Evolutionary conservation across 495 filamentous ascomycete genomes (phyloP), one percentile per base, ranked within the genome.

Genomic region (Penicillium subrubescens): DNA sequence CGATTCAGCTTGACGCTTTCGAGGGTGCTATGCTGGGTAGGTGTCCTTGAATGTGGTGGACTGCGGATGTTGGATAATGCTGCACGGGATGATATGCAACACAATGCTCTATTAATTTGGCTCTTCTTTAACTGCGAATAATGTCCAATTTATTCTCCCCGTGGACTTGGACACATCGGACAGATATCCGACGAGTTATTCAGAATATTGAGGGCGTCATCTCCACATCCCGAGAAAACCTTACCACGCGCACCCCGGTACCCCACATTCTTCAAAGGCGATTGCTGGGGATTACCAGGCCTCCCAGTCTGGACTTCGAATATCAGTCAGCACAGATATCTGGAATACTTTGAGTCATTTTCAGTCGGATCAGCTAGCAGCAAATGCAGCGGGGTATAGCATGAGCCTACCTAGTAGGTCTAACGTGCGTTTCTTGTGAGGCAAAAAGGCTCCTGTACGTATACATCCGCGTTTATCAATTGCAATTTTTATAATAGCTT

Each of bases 211-310:
- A 31, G 25, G 37, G 25, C 29, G 14, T 17, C 34, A 55, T 61
- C 50, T 51, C 61, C 61, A 63, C 61, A 63, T 63, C 53, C 61
- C 61, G 53, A 63, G 19, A 33, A 17, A 51, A 51, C 37, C 12
- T 23, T 23, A 15, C 59, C 25, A 27, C 25, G 25, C 15, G 41
- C 11, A 44, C 41, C 41, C n/a, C 10, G 33, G 29, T 52, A 23
- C 41, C 43, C 29, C 53, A 43, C 23, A 51, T 43, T 44, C 41
- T 46, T 17, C 5, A 14, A 5, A 5, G 11, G 8, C 8, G n/a
- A 46, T 46, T 12, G 19, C n/a, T 19, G 17, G 29, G 15, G 15
- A 55, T 55, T 17, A 55, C 52, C 31, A 35, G 29, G n/a, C 35
- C 33, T 8, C 2, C 52, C 52, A 29, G 52, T 19, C 29, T 55